Evolutionary conservation across 2,329 filamentous ascomycete genomes (phyloP).

Genomic region (Trichophyton benhamiae): DNA sequence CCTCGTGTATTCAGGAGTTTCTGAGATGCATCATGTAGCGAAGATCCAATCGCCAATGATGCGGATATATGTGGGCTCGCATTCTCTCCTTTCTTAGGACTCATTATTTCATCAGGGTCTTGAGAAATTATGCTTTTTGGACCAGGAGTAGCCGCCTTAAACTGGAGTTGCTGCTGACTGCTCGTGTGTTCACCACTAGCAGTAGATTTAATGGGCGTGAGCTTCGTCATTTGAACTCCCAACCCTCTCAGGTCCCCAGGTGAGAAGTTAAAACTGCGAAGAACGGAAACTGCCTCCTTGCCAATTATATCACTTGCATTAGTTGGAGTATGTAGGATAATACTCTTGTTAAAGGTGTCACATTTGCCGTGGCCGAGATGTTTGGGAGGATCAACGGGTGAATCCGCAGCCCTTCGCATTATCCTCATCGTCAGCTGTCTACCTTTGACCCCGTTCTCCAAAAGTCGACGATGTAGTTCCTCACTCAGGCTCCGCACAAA

Average conservation of each 20-base stretch:
- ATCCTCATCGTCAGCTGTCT: slow-evolving; percentile 86
- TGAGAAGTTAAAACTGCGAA: slow-evolving; percentile 70
- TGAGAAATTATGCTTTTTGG: slow-evolving; percentile 15
- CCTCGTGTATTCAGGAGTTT: slow-evolving; percentile 66
- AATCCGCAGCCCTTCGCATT: slow-evolving; percentile 75
- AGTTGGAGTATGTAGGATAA: slow-evolving; percentile 70
- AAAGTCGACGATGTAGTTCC: slow-evolving; percentile 67
- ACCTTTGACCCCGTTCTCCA: slow-evolving; percentile 76
- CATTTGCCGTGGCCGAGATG: slow-evolving; percentile 92
- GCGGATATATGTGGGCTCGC: slow-evolving; percentile 16
- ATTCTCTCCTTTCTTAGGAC: slow-evolving; percentile 27
- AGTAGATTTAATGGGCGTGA: slow-evolving; percentile 60
- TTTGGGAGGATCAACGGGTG: slow-evolving; percentile 81
- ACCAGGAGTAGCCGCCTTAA: slow-evolving; percentile 39
- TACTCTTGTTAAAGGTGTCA: slow-evolving; percentile 83
- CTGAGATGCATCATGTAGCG: slow-evolving; percentile 31
- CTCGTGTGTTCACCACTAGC: slow-evolving; percentile 40
- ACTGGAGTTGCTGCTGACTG: slow-evolving; percentile 68
- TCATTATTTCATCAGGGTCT: slow-evolving; percentile 41
- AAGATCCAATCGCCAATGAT: slow-evolving; percentile 21
- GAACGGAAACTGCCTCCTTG: slow-evolving; percentile 72
- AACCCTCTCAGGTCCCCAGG: slow-evolving; percentile 88
- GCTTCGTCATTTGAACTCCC: slow-evolving; percentile 84
- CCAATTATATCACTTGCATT: slow-evolving; percentile 58
- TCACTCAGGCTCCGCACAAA: slow-evolving; percentile 76